Evolutionary conservation across 371 early-diverging fungal genomes (phyloP), one percentile per base, ranked within the genome.

Genomic region (Mucor saturninus): DNA sequence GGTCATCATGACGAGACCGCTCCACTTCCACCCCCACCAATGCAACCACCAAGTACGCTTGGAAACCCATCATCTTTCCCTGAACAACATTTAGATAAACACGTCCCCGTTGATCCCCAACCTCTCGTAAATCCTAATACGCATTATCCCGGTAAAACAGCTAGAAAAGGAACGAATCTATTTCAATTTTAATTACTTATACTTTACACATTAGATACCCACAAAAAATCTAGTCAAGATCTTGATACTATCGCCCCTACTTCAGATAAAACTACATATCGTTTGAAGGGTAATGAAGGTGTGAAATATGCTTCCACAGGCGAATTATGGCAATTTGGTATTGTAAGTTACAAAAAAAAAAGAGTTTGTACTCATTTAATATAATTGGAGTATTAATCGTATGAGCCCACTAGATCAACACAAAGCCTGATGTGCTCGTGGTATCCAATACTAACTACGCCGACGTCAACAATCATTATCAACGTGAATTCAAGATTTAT

Each of bases 371-470:
- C 15, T 26, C 46, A 56, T 40, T 5, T 30, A 26, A 7, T 38
- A 8, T 28, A 15, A 51, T 30, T 29, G 7, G 15, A 43, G 15
- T 48, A 50, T 4, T 50, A 31, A 50, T 10, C 4, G 43, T 30
- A 57, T 48, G 52, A 15, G 9, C 42, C 15, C 46, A 51, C 14
- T 60, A 79, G 79, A 68, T 79, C 51, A 73, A 75, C 43, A 64
- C 75, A 49, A 80, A 80, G 50, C 80, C 80, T 5, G 77, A 80
- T 59, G 80, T 77, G 4, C 66, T 80, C 38, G 61, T 80, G 62
- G 77, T 74, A 5, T 68, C 80, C 3, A 68, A 73, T 43, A 75
- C 74, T 14, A 70, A 72, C 46, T 61, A 73, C 38, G 13, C n/a
- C 15, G 67, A 64, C 42, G 61, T 80, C 9, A 63, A 62, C 29